Base-by-base conservation (phyloP, 1,284 basidiomycete genomes). In the Boletus smithii region DNA sequence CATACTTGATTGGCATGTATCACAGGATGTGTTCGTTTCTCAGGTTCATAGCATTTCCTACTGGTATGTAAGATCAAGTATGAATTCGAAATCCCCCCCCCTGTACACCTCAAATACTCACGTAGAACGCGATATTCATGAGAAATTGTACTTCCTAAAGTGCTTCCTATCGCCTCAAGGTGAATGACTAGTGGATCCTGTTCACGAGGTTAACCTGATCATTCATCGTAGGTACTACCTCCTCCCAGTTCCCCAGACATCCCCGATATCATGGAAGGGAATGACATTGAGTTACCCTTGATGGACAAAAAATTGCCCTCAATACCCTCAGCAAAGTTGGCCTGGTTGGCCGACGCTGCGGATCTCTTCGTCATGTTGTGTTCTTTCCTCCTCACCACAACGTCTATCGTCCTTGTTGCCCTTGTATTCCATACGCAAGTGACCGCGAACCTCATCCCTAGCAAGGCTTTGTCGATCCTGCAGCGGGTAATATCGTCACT, bases 351-450 rank as follows among this genome's bases (percentile, higher is more conserved):
- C 3, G 44, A 56, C 11, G 29, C 27, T 22, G 36, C 39, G 3
- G 56, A 58, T 13, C 17, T 45, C 13, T 37, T 52, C 27, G 18
- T 58, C 24, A 8, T 58, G 7, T n/a, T 23, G 3, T 48, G 44
- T 10, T 48, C 33, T 18, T 41, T 42, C 31, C 27, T 52, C n/a
- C 26, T 58, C 4, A 42, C 27, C 8, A 8, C 41, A 5, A 2
- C 17, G 13, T 60, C 53, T 23, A 44, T 53, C 13, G 27, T 22
- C 42, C 14, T 46, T 8, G 36, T 57, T 16, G 30, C 27, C 8
- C 38, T 57, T 10, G 14, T 45, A 11, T 57, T 60, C 3, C 4
- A 35, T 27, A n/a, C n/a, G n/a, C 43, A 46, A 32, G 18, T 3
- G 16, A 10, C 9, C 5, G 14, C 16, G 22, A 13, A 8, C 22